Evolutionary conservation across 768 basidiomycete genomes (phyloP), one percentile per base, ranked within the genome.

Genomic region (Lentinus brumalis): DNA sequence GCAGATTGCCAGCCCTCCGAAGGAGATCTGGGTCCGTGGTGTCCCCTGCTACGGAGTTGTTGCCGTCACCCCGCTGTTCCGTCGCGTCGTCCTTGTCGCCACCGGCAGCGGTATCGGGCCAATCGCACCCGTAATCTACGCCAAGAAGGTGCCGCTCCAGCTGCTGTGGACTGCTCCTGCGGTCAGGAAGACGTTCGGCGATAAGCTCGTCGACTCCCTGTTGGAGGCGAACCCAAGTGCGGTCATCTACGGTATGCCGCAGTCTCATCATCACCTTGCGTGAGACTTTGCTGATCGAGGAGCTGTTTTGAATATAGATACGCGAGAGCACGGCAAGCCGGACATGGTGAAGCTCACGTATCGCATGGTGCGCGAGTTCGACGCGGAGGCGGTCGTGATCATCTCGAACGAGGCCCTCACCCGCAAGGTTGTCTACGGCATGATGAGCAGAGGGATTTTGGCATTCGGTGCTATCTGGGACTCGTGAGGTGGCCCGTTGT

Each of bases 401-500:
- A 84, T 84, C 59, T 83, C 83, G 39, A 84, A 86, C 66, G 81
- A 81, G 65, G 79, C 75, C 56, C 67, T 84, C 32, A 84, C 83
- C 39, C 67, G 64, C 59, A 67, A 65, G 61, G 75, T 84, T 12
- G 83, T 84, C 15, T 84, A 83, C 64, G 83, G 82, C 18, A 80
- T 82, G 78, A 80, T 78, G 76, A 81, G 79, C 65, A 66, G 82
- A 57, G 83, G 82, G 8, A 81, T 84, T 52, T 81, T 83, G 16
- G 81, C 82, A 0, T 85, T 82, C 59, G 83, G 83, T 21, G 81
- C 82, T 10, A 83, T 84, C 59, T 85, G 81, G 81, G 82, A 85
- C 68, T 83, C 82, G 11, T 84, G 45, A 66, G 42, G n/a, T 7
- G 35, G 35, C 11, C 35, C 35, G 35, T 7, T 35, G 35, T 11